These are phyloP conservation scores for Mesotaenium endlicherianum DNA, from an alignment of 139 green algal genomes.

Conservation along the genomic window DNA sequence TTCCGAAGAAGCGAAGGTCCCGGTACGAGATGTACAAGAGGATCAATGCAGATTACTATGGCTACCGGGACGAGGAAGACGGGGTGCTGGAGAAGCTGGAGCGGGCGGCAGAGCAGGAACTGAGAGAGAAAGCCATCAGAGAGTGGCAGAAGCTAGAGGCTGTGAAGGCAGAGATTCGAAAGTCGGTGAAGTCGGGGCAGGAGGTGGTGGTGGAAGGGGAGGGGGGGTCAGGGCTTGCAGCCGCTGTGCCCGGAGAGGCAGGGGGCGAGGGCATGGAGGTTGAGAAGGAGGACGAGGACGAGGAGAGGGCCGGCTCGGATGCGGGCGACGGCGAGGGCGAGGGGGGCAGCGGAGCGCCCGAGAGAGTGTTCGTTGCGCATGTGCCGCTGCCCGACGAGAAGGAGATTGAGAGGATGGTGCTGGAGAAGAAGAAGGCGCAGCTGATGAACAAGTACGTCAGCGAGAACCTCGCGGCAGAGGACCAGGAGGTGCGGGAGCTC, in stretches of 20 bases:
- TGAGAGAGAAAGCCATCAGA: background rate
- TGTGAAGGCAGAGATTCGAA: conserved; percentile 29
- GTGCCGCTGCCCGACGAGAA: conserved; percentile 89
- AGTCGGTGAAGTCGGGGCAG: conserved; percentile 39
- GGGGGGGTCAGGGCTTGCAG: background rate
- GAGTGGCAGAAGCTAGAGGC: conserved; percentile 37
- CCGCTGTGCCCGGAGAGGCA: background rate
- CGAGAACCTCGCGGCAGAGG: conserved; percentile 21
- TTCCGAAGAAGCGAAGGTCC: conserved; percentile 47
- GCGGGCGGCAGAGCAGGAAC: conserved; percentile 18
- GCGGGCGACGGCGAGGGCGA: background rate
- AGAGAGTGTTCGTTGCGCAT: conserved; percentile 79
- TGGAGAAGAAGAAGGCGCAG: conserved; percentile 88
- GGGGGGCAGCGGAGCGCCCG: background rate
- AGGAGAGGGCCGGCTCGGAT: background rate
- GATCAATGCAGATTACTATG: conserved; percentile 96
- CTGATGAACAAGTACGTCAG: conserved; percentile 52
- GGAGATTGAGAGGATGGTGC: conserved; percentile 84
- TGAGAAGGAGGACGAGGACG: conserved; percentile 30
- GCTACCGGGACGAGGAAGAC: conserved; percentile 58
- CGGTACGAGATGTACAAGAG: conserved; percentile 77
- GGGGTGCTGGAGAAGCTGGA: conserved; percentile 44
- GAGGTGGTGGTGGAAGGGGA: background rate
- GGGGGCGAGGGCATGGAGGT: background rate
- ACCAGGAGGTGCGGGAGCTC: conserved; percentile 47